Base-by-base conservation (phyloP, 2,329 filamentous ascomycete species). In the Xylaria sp. region DNA sequence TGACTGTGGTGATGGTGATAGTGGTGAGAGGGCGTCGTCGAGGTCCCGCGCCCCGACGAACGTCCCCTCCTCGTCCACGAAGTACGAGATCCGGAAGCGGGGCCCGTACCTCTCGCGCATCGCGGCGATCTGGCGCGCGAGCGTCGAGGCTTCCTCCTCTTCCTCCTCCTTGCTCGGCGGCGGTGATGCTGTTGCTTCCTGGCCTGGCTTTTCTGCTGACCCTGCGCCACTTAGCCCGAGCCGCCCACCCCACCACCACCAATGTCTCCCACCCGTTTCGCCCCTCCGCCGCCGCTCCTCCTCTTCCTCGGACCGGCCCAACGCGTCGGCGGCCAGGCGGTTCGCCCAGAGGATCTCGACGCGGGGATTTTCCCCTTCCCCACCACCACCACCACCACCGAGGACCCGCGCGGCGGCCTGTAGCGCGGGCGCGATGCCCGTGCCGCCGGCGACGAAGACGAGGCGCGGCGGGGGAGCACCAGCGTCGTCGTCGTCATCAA, bases 371-470 rank as follows among this genome's bases (percentile, higher is more conserved):
- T 26, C 58, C 39, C 13, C n/a, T 9, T 38, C 26, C 5, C n/a
- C 48, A 54, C 61, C 29, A 26, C 46, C 46, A 26, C 52, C 75
- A 67, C 61, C 70, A 57, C 50, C 56, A 6, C 78, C 72, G 3
- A 86, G 73, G 9, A 93, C 72, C 0, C 84, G 83, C 56, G 86
- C 76, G 1, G 87, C 90, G 39, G 89, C 83, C 73, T 97, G 93
- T 71, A 97, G 74, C 7, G 92, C 94, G 0, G 93, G 91, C 16
- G 91, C 92, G 63, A 99, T 89, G 1, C 94, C 93, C 0, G 94
- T 99, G 0, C 94, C 94, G 1, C 92, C 94, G 1, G 92, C 94
- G 19, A 97, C 76, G 66, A 97, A 96, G 1, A 97, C 77, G 2
- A 97, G n/a, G n/a, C n/a, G n/a, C n/a, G n/a, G n/a, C n/a, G n/a